These are phyloP conservation scores for Platanthera zijinensis DNA, from an alignment of 106 monocot species.

Conservation along the genomic window DNA sequence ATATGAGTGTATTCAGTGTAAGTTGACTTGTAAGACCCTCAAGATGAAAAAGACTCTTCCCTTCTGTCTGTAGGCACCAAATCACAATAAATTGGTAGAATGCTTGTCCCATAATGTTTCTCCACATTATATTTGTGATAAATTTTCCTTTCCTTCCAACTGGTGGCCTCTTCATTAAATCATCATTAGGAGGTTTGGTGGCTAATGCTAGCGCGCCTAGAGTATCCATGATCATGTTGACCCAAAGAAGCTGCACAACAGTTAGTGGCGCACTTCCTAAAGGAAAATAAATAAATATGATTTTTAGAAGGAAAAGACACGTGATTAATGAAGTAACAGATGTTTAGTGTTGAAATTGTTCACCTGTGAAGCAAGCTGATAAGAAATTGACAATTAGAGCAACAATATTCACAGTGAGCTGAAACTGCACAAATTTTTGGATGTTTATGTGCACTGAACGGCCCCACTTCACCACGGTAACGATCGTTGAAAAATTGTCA, in stretches of 20 bases:
- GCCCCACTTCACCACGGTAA: constrained; percentile 63
- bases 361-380: constrained; percentile 61
- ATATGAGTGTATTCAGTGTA: constrained; percentile 49
- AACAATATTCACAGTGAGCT: constrained; percentile 62
- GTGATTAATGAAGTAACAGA: not conserved
- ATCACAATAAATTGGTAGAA: constrained; percentile 48
- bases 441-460: constrained; percentile 62
- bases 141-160: constrained; percentile 47
- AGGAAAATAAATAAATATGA: constrained; percentile 3
- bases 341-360: too few species aligned
- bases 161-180: constrained; percentile 44
- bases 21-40: constrained; percentile 28
- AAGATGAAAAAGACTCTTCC: constrained; percentile 33
- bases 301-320: not conserved
- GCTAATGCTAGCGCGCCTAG: constrained; percentile 64
- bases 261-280: constrained; percentile 58
- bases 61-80: constrained; percentile 42
- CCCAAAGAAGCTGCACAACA: constrained; percentile 67
- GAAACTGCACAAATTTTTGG: constrained; percentile 77
- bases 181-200: constrained; percentile 51
- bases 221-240: constrained; percentile 75
- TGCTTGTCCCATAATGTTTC: constrained; percentile 51
- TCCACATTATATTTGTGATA: constrained; percentile 56
- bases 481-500: constrained; percentile 72
- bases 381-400: constrained; percentile 61